Evolutionary conservation across 371 early-diverging fungal species (phyloP).

Genomic region (Conidiobolus incongruus): DNA sequence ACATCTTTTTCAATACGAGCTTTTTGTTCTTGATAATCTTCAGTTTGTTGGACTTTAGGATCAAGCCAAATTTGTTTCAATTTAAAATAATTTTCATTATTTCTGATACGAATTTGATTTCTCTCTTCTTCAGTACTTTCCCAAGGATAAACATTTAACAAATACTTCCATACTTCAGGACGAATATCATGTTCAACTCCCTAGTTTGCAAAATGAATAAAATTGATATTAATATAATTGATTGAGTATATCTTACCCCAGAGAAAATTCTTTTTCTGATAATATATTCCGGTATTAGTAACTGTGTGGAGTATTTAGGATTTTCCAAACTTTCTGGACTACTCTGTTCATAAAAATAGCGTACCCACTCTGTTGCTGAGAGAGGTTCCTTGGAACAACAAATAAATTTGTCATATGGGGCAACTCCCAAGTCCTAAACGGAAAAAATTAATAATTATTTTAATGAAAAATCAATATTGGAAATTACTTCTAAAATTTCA

Average conservation of each 20-base stretch:
- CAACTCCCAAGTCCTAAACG: constrained; percentile 11
- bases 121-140: constrained; percentile 52
- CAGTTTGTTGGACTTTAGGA: constrained; percentile 21
- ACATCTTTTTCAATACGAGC: constrained; percentile 83
- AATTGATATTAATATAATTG: too few species aligned
- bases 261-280: constrained; percentile 37
- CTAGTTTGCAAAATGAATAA: constrained; percentile 3
- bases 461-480: too few species aligned
- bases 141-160: constrained; percentile 72
- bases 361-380: constrained; percentile 53
- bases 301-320: neutral
- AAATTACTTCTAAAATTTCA: constrained; percentile 27
- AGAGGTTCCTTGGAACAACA: constrained; percentile 27
- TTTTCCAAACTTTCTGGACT: constrained; percentile 2
- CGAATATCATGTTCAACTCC: constrained; percentile 66
- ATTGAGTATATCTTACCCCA: constrained; percentile 16
- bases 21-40: constrained; percentile 51
- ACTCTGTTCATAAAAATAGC: constrained; percentile 38
- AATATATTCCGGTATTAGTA: constrained; percentile 19
- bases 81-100: constrained; percentile 50
- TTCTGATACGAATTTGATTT: constrained; percentile 24
- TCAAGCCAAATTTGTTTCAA: constrained; percentile 65
- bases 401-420: constrained; percentile 4
- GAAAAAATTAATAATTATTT: constrained; percentile 8
- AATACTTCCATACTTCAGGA: constrained; percentile 72